Evolutionary conservation across 129 eudicot species (phyloP).

Genomic region (Centaurea solstitialis): DNA sequence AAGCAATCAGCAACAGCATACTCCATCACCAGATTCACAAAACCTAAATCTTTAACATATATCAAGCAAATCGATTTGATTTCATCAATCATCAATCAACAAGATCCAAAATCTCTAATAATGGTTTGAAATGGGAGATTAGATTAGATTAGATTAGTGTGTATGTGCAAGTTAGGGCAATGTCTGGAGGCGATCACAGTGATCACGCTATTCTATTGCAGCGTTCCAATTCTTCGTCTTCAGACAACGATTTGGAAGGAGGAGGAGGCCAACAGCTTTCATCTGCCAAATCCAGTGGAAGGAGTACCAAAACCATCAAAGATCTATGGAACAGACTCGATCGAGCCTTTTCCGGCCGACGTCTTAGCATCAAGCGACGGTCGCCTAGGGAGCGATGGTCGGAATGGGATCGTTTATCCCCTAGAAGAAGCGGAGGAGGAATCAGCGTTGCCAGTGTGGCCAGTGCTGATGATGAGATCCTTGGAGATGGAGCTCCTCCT

Average conservation of each 20-base stretch:
- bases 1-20: no score
- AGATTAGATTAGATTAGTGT: background rate
- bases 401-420: conserved; percentile 30
- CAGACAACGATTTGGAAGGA: conserved; percentile 64
- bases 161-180: conserved; percentile 17
- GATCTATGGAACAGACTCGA: conserved; percentile 73
- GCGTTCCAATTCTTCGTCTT: conserved; percentile 57
- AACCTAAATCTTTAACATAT: background rate
- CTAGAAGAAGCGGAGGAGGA: conserved; percentile 20
- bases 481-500: conserved; percentile 91
- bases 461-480: conserved; percentile 59
- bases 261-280: conserved; percentile 27
- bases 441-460: conserved; percentile 3
- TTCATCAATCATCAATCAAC: no score
- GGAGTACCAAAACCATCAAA: conserved; percentile 30
- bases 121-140: background rate
- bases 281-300: conserved; percentile 30
- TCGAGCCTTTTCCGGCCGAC: conserved; percentile 65
- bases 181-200: conserved; percentile 50
- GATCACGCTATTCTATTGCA: conserved; percentile 49
- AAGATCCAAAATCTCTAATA: conserved; percentile 27
- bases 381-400: conserved; percentile 38
- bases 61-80: conserved; percentile 13
- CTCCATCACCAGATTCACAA: no score
- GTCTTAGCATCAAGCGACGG: conserved; percentile 45